Evolutionary conservation across 306 rosid genomes (phyloP), one percentile per base, ranked within the genome.

Genomic region (Prosopis cineraria): DNA sequence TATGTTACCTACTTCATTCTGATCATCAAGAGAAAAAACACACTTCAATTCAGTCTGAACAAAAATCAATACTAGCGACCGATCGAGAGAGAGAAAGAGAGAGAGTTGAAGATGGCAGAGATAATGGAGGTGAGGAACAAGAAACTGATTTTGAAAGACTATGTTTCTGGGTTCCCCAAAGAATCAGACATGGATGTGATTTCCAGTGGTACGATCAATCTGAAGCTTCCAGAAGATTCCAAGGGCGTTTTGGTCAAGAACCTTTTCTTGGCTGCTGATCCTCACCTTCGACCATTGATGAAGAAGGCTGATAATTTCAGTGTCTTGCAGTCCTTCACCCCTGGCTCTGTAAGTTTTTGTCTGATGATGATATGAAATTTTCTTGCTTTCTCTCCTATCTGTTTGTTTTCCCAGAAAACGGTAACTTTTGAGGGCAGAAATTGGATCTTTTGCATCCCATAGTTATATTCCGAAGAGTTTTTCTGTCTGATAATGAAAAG

Each of bases 221-320:
- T 78, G 22, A 70, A 78, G 69, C 65, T 85, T n/a, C 19, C 45
- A 20, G 55, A 82, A 4, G 68, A 41, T 5, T 76, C 75, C 44
- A 53, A 72, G 6, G 77, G 81, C 4, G 72, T 89, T 43, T 59
- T 89, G 56, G 77, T 89, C 10, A 87, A 89, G 58, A 89, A 87
- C 60, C 89, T 89, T 43, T 83, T 80, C 85, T 71, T 88, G 48
- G 78, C 89, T 40, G 86, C 90, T 20, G 90, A 89, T 77, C 90
- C 93, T 0, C 82, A 76, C 74, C 74, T 83, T 78, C 84, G 81
- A 13, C 71, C 71, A 22, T 70, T 78, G 14, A 82, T 70, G 76
- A 62, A 78, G 2, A 70, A 59, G 48, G 48, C 30, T 70, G 63
- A 78, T 33, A 58, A 25, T 22, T 5, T 17, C 31, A 70, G 64